Evolutionary conservation across 2,329 filamentous ascomycete genomes (phyloP).

Genomic region (Hypoxylon sp.): DNA sequence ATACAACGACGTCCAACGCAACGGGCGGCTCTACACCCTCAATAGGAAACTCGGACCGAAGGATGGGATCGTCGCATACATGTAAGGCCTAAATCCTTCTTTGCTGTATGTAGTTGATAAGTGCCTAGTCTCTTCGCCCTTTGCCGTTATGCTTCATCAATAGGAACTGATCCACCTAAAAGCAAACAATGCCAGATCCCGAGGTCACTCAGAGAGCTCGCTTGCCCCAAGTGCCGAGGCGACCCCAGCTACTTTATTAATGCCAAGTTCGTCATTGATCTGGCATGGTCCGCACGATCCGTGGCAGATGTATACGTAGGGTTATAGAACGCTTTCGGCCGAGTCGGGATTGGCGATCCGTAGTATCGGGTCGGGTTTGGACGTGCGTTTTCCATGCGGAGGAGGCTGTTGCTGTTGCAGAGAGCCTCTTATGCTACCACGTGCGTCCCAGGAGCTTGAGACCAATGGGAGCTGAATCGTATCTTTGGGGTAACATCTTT

Average conservation of each 20-base stretch:
- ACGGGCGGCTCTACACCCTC: conserved; percentile 13
- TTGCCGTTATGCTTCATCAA: background rate
- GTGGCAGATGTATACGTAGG: background rate
- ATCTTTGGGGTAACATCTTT: conserved; percentile 11
- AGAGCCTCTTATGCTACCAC: conserved; percentile 12
- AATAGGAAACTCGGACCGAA: conserved; percentile 32
- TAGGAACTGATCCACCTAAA: background rate
- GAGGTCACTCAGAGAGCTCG: background rate
- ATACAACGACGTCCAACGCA: conserved; percentile 12
- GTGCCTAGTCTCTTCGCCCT: background rate
- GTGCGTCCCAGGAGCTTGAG: conserved; percentile 4
- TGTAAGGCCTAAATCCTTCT: conserved; percentile 7
- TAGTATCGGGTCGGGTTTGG: conserved; percentile 17
- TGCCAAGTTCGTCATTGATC: conserved; percentile 6
- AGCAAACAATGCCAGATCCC: conserved; percentile 1
- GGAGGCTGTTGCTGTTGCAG: background rate
- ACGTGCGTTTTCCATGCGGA: conserved; percentile 8
- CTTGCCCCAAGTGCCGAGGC: conserved; percentile 6
- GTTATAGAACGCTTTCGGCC: background rate
- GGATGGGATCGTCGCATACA: conserved; percentile 14
- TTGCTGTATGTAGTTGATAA: background rate
- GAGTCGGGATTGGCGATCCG: conserved; percentile 20
- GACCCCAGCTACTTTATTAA: conserved; percentile 10
- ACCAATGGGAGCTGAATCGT: conserved; percentile 12
- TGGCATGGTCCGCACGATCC: conserved; percentile 12